phyloP scores from a whole-genome alignment of 108 stramenopile species.

The Stephanodiscus triporus region DNA sequence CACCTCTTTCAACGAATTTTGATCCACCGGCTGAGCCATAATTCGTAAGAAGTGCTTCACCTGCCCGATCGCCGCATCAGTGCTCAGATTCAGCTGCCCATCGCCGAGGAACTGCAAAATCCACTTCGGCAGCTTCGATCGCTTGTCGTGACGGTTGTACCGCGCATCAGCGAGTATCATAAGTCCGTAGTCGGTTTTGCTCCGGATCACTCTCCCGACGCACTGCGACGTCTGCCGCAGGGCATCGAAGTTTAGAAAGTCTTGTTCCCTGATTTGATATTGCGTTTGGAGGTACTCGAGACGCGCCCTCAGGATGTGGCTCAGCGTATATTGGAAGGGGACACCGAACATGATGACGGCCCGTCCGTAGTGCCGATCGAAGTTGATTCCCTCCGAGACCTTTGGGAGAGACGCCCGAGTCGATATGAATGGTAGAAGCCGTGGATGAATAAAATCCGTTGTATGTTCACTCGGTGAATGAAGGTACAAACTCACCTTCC shows the following conservation, averaged over 20 bases:
- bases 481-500: slow-evolving; percentile 73
- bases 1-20: slow-evolving; percentile 83
- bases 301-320: slow-evolving; percentile 93
- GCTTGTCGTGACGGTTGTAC: slow-evolving; percentile 96
- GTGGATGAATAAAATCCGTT: not conserved
- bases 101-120: slow-evolving; percentile 93
- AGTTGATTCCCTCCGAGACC: slow-evolving; percentile 99
- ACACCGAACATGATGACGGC: slow-evolving; percentile 98
- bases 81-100: slow-evolving; percentile 89
- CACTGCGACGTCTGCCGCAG: slow-evolving; percentile 94
- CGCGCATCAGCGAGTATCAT: slow-evolving; percentile 94
- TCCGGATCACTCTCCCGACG: slow-evolving; percentile 94
- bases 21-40: slow-evolving; percentile 97
- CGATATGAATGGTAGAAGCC: not conserved
- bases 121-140: slow-evolving; percentile 97
- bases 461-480: not conserved
- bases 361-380: slow-evolving; percentile 98
- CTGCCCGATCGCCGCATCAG: slow-evolving; percentile 87
- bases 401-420: slow-evolving; percentile 23
- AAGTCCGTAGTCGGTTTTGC: slow-evolving; percentile 95
- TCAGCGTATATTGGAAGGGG: slow-evolving; percentile 98
- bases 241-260: slow-evolving; percentile 98
- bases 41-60: slow-evolving; percentile 84
- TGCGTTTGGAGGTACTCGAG: slow-evolving; percentile 95
- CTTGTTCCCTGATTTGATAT: slow-evolving; percentile 93